phyloP scores from a whole-genome alignment of 2,329 filamentous ascomycete genomes.

The Emmonsiellopsis sp. region DNA sequence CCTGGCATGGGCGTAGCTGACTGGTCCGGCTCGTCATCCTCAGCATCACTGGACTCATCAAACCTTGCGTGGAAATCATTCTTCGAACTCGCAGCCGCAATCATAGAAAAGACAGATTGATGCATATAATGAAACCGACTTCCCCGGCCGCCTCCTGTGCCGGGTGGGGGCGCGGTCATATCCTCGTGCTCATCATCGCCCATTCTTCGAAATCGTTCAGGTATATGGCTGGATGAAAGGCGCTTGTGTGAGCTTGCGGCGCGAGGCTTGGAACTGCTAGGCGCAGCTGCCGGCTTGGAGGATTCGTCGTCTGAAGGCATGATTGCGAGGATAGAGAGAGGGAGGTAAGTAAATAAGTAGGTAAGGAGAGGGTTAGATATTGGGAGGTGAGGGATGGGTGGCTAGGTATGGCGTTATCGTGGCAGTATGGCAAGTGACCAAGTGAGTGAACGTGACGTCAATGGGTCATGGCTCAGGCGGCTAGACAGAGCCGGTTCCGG shows the following conservation, averaged over 20 bases:
- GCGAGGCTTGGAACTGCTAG: not conserved
- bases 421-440: not conserved
- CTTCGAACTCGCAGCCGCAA: slow-evolving; percentile 75
- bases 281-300: not conserved
- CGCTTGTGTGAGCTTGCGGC: slow-evolving; percentile 3
- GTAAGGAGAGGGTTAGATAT: not conserved
- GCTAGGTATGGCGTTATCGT: not conserved
- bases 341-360: not conserved
- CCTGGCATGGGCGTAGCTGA: slow-evolving; percentile 5
- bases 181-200: slow-evolving; percentile 53
- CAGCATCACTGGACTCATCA: slow-evolving; percentile 75
- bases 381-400: no score
- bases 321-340: not conserved
- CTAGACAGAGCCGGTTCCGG: no score
- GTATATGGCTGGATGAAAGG: slow-evolving; percentile 41
- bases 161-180: slow-evolving; percentile 45
- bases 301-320: not conserved
- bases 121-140: slow-evolving; percentile 61
- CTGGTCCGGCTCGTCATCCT: slow-evolving; percentile 30
- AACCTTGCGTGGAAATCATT: slow-evolving; percentile 75
- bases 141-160: slow-evolving; percentile 23
- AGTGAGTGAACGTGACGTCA: slow-evolving; percentile 2
- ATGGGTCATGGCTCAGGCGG: not conserved
- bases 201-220: slow-evolving; percentile 43
- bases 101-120: slow-evolving; percentile 87